Evolutionary conservation across 2,329 filamentous ascomycete genomes (phyloP), one percentile per base, ranked within the genome.

Genomic region (Hypoxylon sp.): DNA sequence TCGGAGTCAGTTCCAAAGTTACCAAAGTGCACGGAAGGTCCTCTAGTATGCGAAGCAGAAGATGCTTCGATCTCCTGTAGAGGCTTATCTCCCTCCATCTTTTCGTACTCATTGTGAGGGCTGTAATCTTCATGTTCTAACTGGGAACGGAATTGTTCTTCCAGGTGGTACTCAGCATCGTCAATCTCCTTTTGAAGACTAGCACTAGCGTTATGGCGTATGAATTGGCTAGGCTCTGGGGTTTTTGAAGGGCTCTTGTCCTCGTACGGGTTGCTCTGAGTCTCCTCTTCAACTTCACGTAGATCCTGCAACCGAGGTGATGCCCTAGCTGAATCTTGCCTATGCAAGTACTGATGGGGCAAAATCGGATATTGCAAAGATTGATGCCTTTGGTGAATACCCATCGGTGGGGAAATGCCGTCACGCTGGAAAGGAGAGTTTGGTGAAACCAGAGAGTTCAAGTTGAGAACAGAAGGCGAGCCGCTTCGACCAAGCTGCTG

Each of bases 111-210:
- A 43, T 85, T 82, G 53, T 90, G 89, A 1, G 90, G 90, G 73
- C 89, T 92, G 75, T 93, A 91, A 71, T 93, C 91, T 60, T 92
- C 90, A 72, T 94, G 91, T 65, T 94, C 91, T 52, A 95, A 83
- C 74, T 95, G 91, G 59, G 91, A 90, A 56, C 93, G 89, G 68
- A 94, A 89, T 67, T 93, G 90, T 76, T 94, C 89, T 76, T 94
- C 92, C 67, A 96, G 80, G 73, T 95, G 93, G 75, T 96, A 95
- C 74, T 97, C 93, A 3, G 92, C 91, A 75, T 94, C 92, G 53
- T 96, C 91, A 61, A 97, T 91, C 72, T 96, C 93, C 68, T 90
- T 91, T 77, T 97, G 93, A 23, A 97, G 85, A 49, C 89, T 93
- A 69, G 90, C 87, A 74, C 91, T 94, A 43, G 93, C 85, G 72